Evolutionary conservation across 495 filamentous ascomycete genomes (phyloP).

Genomic region (Pseudotulostoma volvatum): DNA sequence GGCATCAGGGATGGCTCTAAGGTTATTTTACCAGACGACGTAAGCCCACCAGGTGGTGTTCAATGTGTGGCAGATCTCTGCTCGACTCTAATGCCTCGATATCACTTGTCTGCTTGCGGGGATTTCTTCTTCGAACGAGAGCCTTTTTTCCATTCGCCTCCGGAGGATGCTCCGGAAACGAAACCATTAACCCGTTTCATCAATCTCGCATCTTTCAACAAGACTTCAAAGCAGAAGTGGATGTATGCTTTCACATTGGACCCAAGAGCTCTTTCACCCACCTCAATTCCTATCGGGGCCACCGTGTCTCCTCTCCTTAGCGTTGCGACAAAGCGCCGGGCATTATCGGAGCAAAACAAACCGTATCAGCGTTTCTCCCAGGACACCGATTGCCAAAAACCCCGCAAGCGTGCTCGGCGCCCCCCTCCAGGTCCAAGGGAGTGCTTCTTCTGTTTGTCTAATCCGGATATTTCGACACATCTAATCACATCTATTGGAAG

Average conservation of each 20-base stretch:
- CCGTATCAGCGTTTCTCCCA: conserved; percentile 44
- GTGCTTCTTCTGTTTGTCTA: conserved; percentile 92
- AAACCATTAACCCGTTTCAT: conserved; percentile 69
- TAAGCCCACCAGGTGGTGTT: conserved; percentile 24
- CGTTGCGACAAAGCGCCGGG: conserved; percentile 41
- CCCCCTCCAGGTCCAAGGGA: conserved; percentile 54
- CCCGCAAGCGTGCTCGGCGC: conserved; percentile 38
- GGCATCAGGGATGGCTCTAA: conserved; percentile 47
- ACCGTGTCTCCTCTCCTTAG: conserved; percentile 53
- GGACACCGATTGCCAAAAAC: conserved; percentile 20
- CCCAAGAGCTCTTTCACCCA: conserved; percentile 37
- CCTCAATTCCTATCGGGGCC: conserved; percentile 44
- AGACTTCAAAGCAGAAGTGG: conserved; percentile 58
- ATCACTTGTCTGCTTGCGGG: conserved; percentile 64
- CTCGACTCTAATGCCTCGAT: conserved; percentile 60
- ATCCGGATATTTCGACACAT: conserved; percentile 64
- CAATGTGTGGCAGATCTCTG: conserved; percentile 59
- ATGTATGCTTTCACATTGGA: conserved; percentile 79
- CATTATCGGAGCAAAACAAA: conserved; percentile 32
- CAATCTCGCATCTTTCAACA: conserved; percentile 63
- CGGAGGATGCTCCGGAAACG: conserved; percentile 32
- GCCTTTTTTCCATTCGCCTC: conserved; percentile 65
- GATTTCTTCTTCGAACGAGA: conserved; percentile 73
- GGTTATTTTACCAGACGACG: conserved; percentile 28
- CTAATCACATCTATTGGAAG: conserved; percentile 76